Conservation (phyloP, 768 basidiomycete genomes). For the Lactifluus rugatus region DNA sequence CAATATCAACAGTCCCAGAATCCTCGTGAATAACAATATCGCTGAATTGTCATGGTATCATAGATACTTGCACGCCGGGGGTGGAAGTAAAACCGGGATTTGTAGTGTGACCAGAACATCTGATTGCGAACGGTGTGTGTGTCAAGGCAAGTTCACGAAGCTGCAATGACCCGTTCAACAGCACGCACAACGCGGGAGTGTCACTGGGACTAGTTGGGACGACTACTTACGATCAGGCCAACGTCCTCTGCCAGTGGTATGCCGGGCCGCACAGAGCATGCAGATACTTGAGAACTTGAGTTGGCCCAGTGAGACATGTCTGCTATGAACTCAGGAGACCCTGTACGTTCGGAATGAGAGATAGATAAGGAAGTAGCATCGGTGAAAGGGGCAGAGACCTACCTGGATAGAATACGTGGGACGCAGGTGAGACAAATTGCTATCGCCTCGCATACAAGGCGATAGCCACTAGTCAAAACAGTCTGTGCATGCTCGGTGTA, state of each 20-base stretch:
- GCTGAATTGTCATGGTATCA: background rate
- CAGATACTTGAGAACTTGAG: background rate
- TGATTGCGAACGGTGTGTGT: background rate
- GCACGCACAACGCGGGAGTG: too few relatives aligned
- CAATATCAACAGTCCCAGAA: background rate
- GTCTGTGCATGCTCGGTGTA: background rate
- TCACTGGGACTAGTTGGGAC: too few relatives aligned
- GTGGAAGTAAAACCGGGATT: conserved; percentile 3
- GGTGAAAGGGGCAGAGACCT: background rate
- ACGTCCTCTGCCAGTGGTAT: background rate
- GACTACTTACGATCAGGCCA: background rate
- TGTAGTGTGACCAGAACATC: background rate
- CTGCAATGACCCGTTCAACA: background rate
- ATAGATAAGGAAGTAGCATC: background rate
- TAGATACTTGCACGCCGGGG: background rate
- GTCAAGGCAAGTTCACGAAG: background rate
- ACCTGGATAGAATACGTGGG: background rate
- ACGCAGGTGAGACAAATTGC: background rate
- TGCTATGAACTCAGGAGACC: background rate
- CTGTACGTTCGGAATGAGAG: background rate
- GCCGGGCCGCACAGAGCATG: background rate
- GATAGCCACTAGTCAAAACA: background rate
- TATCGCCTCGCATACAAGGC: background rate
- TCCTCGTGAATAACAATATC: background rate
- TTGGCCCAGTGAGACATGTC: conserved; percentile 2